phyloP scores from a whole-genome alignment of 2,329 filamentous ascomycete genomes.

The Diaporthe ampelina region DNA sequence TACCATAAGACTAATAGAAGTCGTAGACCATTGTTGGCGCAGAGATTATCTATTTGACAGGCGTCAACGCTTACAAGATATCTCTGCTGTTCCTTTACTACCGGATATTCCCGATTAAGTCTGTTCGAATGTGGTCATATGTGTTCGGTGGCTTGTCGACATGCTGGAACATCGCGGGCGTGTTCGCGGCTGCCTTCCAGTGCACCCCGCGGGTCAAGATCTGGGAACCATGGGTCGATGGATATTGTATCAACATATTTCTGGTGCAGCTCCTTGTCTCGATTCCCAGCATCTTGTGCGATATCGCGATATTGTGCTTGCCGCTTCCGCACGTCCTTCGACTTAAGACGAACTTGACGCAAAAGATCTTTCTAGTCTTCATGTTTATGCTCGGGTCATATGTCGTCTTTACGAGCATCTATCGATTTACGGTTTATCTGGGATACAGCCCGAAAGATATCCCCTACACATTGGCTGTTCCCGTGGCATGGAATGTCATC shows the following conservation, averaged over 20 bases:
- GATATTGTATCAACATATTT: slow-evolving; percentile 36
- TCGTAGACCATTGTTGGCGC: slow-evolving; percentile 29
- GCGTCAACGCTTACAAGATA: slow-evolving; percentile 35
- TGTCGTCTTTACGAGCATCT: slow-evolving; percentile 37
- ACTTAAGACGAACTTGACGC: slow-evolving; percentile 35
- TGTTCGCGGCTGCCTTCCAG: slow-evolving; percentile 36
- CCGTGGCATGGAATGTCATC: slow-evolving; percentile 33
- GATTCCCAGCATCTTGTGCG: slow-evolving; percentile 32
- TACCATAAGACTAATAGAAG: not conserved
- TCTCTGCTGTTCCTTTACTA: slow-evolving; percentile 37
- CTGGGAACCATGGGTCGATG: slow-evolving; percentile 35
- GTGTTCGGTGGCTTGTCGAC: slow-evolving; percentile 35
- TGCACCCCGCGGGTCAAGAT: slow-evolving; percentile 34
- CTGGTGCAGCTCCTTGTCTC: slow-evolving; percentile 35
- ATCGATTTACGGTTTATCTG: slow-evolving; percentile 32
- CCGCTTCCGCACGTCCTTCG: slow-evolving; percentile 35
- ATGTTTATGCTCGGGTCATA: slow-evolving; percentile 37
- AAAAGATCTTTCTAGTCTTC: slow-evolving; percentile 32
- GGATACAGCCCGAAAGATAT: slow-evolving; percentile 21
- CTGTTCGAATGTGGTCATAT: slow-evolving; percentile 32
- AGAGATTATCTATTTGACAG: slow-evolving; percentile 33
- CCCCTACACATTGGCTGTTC: slow-evolving; percentile 43
- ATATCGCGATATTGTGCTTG: slow-evolving; percentile 32
- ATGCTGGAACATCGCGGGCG: slow-evolving; percentile 34
- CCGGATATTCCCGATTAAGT: slow-evolving; percentile 32